Base-by-base conservation (phyloP, 495 filamentous ascomycete species). In the Xanthoparmelia taractica region DNA sequence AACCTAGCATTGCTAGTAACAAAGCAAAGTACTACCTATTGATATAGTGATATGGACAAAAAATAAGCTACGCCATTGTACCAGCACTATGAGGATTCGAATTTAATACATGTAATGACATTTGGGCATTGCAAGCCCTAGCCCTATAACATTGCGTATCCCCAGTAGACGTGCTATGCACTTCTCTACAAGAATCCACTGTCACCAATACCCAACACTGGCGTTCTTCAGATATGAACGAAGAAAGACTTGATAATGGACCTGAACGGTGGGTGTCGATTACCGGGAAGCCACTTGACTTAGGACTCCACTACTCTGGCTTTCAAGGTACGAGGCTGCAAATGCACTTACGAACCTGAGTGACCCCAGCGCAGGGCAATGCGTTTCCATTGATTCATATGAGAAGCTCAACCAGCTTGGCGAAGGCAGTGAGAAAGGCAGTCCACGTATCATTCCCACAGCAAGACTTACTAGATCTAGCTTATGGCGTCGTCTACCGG, bases 401-500 rank as follows among this genome's bases (percentile, higher is more conserved):
- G 70, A 77, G 50, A 75, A 71, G 48, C 69, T 78, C 58, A 78
- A 78, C 50, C 73, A 71, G 36, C 70, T 78, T 23, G 76, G 76
- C 8, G 76, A 78, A 72, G 76, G 76, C 57, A 75, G 76, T 77
- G 57, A 43, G 76, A 69, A 33, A 18, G 29, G 45, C 40, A 43
- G 20, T 11, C 48, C 41, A 55, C 20, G 29, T 18, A 12, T 25
- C 34, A 25, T 34, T 36, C 12, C 43, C 57, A 15, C 57, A 57
- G 58, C 57, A 68, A 47, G 15, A 15, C 47, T 52, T 20, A 34
- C 12, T 31, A 23, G 0, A 10, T 17, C 37, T 45, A 78, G 76
- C 77, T 8, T 79, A 79, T 48, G 76, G 77, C 38, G 73, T 79
- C 37, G 76, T 79, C 43, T 73, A 72, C 65, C 76, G 76, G 20